Conservation (phyloP, 1,284 basidiomycete species). For the Fistulinella cinereoalba region DNA sequence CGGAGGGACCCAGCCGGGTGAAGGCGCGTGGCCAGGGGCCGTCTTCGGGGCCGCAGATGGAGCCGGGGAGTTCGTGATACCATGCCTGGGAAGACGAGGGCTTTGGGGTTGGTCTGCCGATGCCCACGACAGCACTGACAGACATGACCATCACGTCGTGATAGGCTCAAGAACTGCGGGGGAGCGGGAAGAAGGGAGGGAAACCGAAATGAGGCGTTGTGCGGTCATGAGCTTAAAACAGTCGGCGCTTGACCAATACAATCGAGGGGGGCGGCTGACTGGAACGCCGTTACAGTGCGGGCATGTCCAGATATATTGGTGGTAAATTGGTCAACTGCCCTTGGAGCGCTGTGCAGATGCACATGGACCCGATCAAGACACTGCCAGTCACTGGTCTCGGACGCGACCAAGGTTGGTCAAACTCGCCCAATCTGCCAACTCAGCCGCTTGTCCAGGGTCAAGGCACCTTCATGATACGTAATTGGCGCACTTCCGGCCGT, state of each 20-base stretch:
- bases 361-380: slow-evolving; percentile 27
- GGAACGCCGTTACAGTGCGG: slow-evolving; percentile 23
- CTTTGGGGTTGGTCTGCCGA: slow-evolving; percentile 26
- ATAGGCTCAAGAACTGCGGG: neutral
- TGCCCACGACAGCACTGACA: slow-evolving; percentile 15
- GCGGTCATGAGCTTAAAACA: slow-evolving; percentile 25
- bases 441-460: neutral
- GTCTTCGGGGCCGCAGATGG: slow-evolving; percentile 56
- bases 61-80: slow-evolving; percentile 55
- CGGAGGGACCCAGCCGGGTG: slow-evolving; percentile 44
- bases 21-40: slow-evolving; percentile 61
- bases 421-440: too few relatives aligned
- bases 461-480: slow-evolving; percentile 15
- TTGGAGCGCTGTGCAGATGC: slow-evolving; percentile 19
- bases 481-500: slow-evolving; percentile 2
- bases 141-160: slow-evolving; percentile 21
- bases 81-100: slow-evolving; percentile 39
- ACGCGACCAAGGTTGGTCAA: slow-evolving; percentile 11
- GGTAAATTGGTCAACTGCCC: slow-evolving; percentile 16
- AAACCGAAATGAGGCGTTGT: slow-evolving; percentile 2
- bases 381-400: slow-evolving; percentile 3
- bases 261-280: slow-evolving; percentile 16
- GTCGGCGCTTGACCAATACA: slow-evolving; percentile 29
- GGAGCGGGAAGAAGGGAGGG: neutral
- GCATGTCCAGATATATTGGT: slow-evolving; percentile 25